Base-by-base conservation (phyloP, 768 basidiomycete genomes). In the Phanerochaete sordida region DNA sequence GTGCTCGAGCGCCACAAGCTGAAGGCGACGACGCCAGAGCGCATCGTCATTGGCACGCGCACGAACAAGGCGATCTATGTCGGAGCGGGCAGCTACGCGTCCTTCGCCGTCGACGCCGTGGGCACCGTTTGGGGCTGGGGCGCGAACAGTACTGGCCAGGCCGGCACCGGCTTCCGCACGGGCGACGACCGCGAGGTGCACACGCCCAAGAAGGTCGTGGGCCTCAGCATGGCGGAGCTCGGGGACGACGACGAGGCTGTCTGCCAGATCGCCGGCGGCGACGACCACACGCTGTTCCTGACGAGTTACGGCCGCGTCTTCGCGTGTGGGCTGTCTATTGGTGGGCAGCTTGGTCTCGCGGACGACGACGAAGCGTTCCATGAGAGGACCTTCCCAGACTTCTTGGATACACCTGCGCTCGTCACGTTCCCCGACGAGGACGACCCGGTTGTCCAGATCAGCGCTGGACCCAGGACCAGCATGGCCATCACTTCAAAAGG, bases 101-200 rank as follows among this genome's bases (percentile, higher is more conserved):
- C 93, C 0, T 98, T 97, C 67, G 95, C 95, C 1, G 85, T 98
- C 60, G 89, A 94, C 70, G 82, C 88, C 55, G 75, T 79, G 5
- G 94, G 93, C 28, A 83, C 82, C 52, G 90, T 96, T 11, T 98
- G 88, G 87, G 93, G 85, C 16, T 98, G 96, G 96, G 96, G 96
- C 21, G 78, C 95, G 60, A 97, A 98, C 73, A 91, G 78, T 73
- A 90, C 81, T 86, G 95, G 89, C 33, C 91, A 93, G 73, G 85
- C 84, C 1, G 91, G 90, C 39, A 86, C 88, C 0, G 79, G 77
- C 7, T 69, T 73, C 62, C 66, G 77, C 76, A 73, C 77, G 76
- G 67, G 69, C 8, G 74, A 78, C 13, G 81, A 81, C 49, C 79
- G 81, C 60, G 77, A 87, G 56, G 81, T 92, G 16, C 81, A 82